Conservation (phyloP, 2,329 filamentous ascomycete species). For the Beauveria rudraprayagi region DNA sequence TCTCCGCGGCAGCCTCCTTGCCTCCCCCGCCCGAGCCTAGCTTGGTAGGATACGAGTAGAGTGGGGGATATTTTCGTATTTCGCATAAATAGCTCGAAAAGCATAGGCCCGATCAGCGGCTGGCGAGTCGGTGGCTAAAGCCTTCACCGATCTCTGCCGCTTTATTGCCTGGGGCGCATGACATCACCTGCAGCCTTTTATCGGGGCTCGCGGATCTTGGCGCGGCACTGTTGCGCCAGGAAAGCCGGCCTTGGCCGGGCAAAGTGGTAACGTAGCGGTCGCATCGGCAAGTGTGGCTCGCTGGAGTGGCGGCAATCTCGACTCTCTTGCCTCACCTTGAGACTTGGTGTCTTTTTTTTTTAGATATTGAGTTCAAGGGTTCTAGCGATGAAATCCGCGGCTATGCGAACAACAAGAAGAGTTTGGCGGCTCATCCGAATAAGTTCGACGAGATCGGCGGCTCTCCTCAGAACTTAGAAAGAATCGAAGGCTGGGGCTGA, state of each 20-base stretch:
- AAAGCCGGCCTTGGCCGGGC: background rate
- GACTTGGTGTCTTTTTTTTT: background rate
- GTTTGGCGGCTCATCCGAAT: no score
- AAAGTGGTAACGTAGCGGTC: background rate
- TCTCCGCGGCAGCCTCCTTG: background rate
- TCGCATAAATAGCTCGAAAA: background rate
- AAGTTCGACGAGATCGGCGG: no score
- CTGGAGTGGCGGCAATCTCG: background rate
- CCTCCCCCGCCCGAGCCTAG: background rate
- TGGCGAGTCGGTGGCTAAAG: background rate
- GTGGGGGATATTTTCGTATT: background rate
- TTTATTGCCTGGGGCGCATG: background rate
- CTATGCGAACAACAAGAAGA: background rate
- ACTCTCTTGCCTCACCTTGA: background rate
- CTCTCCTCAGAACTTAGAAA: background rate
- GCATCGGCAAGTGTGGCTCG: background rate
- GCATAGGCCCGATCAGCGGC: background rate
- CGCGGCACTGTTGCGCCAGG: background rate
- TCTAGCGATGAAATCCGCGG: background rate
- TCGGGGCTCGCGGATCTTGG: background rate
- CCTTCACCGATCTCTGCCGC: constrained; percentile 7
- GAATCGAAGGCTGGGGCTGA: background rate
- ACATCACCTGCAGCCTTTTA: background rate
- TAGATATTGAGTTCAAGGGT: background rate
- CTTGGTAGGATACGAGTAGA: background rate